phyloP scores from a whole-genome alignment of 495 filamentous ascomycete species.

The Aspergillus campestris region DNA sequence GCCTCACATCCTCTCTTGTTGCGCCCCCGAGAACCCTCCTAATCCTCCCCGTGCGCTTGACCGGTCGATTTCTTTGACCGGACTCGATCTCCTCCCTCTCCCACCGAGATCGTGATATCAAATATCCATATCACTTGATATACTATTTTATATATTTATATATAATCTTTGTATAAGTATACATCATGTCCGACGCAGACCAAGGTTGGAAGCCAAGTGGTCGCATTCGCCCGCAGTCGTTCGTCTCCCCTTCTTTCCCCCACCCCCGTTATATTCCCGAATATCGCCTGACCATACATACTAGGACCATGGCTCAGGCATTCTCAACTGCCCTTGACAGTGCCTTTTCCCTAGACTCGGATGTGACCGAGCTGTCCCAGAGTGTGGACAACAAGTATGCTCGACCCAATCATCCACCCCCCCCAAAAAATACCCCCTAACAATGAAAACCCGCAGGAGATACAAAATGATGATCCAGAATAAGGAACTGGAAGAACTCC shows the following conservation, averaged over 20 bases:
- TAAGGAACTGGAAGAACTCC: slow-evolving; percentile 76
- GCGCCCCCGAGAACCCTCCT: too few relatives aligned
- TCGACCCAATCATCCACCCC: background rate
- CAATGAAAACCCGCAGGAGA: slow-evolving; percentile 20
- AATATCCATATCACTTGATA: too few relatives aligned
- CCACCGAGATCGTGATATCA: too few relatives aligned
- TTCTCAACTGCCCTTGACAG: slow-evolving; percentile 84
- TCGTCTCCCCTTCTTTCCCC: slow-evolving; percentile 28
- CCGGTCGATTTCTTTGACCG: too few relatives aligned
- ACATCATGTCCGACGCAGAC: slow-evolving; percentile 54
- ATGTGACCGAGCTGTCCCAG: slow-evolving; percentile 65
- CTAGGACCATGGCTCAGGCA: slow-evolving; percentile 75
- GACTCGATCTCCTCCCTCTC: too few relatives aligned
- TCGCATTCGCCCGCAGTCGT: slow-evolving; percentile 65
- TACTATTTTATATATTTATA: background rate
- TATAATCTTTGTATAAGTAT: slow-evolving; percentile 2
- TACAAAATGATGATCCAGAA: slow-evolving; percentile 72
- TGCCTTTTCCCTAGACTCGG: slow-evolving; percentile 77
- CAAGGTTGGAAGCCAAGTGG: slow-evolving; percentile 69
- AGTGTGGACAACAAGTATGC: slow-evolving; percentile 75
- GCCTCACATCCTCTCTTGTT: too few relatives aligned
- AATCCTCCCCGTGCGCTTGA: too few relatives aligned
- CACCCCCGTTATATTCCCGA: background rate
- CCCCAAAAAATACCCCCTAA: background rate
- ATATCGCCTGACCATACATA: slow-evolving; percentile 18